Evolutionary conservation across 2,329 filamentous ascomycete genomes (phyloP), one percentile per base, ranked within the genome.

Genomic region (Sphaerulina musiva): DNA sequence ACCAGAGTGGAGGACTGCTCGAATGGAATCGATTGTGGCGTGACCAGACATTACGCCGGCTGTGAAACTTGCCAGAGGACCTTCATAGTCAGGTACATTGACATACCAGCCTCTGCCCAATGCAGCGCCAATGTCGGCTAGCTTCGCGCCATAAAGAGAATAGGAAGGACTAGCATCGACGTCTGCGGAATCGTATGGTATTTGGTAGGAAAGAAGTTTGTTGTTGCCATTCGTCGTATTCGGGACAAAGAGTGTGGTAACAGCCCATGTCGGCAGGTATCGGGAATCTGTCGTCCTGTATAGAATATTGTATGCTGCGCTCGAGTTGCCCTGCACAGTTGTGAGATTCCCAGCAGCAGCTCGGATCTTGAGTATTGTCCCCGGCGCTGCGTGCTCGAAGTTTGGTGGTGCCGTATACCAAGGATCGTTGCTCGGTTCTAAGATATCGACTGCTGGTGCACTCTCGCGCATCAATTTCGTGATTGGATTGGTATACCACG

Each of bases 61-160:
- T 0, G 69, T 62, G 58, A 75, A 78, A 6, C 71, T 68, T 1
- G 74, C 75, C 11, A 64, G 64, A 2, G 73, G 73, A n/a, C 61
- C 60, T 51, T 76, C 70, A 51, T 71, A 74, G 59, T 80, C 78
- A 0, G 77, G 76, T 6, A 75, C 65, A 12, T 71, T 74, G 23
- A 80, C 73, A 17, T 73, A 66, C 75, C 75, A 79, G 6, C 76
- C 76, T 59, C 68, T 5, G 10, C 68, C 65, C 1, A 80, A 70
- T 1, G 71, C 70, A 1, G 64, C 50, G 7, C 63, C 51, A 38
- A 76, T 67, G 40, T 64, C 62, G 9, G 46, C 14, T 11, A 58
- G 43, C 20, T 14, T 48, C 23, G 56, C 59, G 2, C 56, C 52
- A 59, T 70, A 68, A n/a, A 72, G 62, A 1, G 62, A 55, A 50